These are phyloP conservation scores for Lichtheimia hyalospora DNA, from an alignment of 371 early-diverging fungal genomes.

Conservation along the genomic window DNA sequence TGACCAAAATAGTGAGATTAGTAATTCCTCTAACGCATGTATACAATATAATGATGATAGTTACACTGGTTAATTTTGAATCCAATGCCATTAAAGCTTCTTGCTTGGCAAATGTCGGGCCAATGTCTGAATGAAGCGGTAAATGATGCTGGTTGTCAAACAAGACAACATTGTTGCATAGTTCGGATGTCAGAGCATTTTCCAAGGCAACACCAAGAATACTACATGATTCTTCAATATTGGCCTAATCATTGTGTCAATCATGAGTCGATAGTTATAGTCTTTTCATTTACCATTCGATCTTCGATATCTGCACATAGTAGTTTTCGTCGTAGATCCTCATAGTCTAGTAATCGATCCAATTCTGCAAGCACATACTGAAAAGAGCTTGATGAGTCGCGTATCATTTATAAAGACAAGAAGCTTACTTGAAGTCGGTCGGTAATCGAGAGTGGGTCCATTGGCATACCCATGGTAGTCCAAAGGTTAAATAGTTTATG, in stretches of 20 bases:
- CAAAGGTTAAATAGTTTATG: slow-evolving; percentile 7
- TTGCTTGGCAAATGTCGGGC: slow-evolving; percentile 16
- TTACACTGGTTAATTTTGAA: slow-evolving; percentile 24
- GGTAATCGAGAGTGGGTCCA: not conserved
- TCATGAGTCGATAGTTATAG: too few relatives aligned
- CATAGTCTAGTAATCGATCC: slow-evolving; percentile 21
- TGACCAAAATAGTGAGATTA: not conserved
- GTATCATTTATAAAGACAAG: too few relatives aligned
- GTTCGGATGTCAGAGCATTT: slow-evolving; percentile 11
- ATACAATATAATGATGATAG: slow-evolving; percentile 7
- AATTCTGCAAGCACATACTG: slow-evolving; percentile 24
- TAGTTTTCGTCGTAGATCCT: slow-evolving; percentile 12
- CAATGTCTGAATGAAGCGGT: not conserved
- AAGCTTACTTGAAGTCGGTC: slow-evolving; percentile 1
- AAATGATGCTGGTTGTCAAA: too few relatives aligned
- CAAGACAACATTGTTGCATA: not conserved
- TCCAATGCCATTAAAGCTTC: slow-evolving; percentile 16
- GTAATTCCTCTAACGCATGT: not conserved
- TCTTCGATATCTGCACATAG: slow-evolving; percentile 26
- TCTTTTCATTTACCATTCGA: slow-evolving; percentile 13
- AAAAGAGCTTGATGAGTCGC: not conserved
- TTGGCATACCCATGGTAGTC: slow-evolving; percentile 2
- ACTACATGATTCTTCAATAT: slow-evolving; percentile 17
- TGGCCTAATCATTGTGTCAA: slow-evolving; percentile 10
- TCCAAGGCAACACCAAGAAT: slow-evolving; percentile 22